Evolutionary conservation across 805 yeast species (phyloP).

Genomic region (Maudiozyma serrabonitensis): DNA sequence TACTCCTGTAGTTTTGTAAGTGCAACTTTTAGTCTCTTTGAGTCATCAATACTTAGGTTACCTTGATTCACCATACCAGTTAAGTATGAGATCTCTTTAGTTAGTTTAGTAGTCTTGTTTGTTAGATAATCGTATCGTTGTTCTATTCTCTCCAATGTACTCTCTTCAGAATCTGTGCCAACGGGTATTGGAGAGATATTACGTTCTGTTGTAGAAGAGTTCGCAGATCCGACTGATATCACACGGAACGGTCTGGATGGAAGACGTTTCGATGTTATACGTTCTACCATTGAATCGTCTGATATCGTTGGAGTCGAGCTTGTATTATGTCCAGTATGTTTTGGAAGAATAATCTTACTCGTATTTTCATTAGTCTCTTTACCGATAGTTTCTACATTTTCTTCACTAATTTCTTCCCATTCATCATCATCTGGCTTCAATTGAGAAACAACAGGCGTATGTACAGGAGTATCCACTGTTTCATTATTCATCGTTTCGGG

Average conservation of each 20-base stretch:
- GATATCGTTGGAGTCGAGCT: neutral
- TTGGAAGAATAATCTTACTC: conserved; percentile 8
- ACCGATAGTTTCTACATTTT: neutral
- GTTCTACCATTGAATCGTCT: neutral
- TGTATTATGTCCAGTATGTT: conserved; percentile 1
- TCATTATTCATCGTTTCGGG: no score
- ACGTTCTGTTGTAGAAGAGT: neutral
- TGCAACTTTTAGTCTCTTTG: conserved; percentile 31
- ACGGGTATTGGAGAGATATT: neutral
- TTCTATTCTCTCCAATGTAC: conserved; percentile 21
- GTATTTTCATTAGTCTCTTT: neutral
- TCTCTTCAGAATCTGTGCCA: neutral
- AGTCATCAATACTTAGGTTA: conserved; percentile 31
- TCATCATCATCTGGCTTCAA: neutral
- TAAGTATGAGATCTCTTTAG: conserved; percentile 32
- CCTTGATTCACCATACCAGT: conserved; percentile 29
- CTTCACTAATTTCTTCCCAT: conserved; percentile 1
- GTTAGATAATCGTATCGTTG: conserved; percentile 26
- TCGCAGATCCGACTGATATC: conserved; percentile 19
- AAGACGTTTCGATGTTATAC: conserved; percentile 13
- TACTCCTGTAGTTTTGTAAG: conserved; percentile 32
- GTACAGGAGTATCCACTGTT: neutral
- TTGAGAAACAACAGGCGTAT: neutral
- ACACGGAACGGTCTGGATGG: conserved; percentile 24
- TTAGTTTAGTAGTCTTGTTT: conserved; percentile 29